Conservation (phyloP, 1,284 basidiomycete genomes). For the Chalciporus piperatoides region DNA sequence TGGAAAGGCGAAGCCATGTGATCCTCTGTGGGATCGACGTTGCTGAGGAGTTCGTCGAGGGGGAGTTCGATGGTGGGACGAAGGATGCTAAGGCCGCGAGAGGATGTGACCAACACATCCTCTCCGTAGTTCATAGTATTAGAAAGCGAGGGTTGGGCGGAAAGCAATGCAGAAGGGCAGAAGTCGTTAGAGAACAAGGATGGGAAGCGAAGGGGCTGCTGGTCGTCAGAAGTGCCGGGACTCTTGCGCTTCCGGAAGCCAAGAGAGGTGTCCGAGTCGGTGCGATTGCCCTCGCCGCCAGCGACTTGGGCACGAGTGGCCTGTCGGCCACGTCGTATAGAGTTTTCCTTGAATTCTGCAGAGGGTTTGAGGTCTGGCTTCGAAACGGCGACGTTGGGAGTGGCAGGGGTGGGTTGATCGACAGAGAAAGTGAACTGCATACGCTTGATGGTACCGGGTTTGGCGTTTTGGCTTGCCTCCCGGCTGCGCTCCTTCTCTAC, state of each 20-base stretch:
- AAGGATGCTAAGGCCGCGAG: conserved; percentile 57
- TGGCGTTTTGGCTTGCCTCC: conserved; percentile 59
- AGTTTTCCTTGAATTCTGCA: conserved; percentile 57
- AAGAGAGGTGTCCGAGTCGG: conserved; percentile 31
- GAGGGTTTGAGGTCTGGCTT: conserved; percentile 68
- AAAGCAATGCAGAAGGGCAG: conserved; percentile 71
- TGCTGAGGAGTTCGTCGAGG: conserved; percentile 65
- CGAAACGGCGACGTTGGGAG: conserved; percentile 43
- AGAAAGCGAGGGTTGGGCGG: conserved; percentile 58
- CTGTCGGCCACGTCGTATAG: conserved; percentile 38
- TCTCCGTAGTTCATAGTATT: conserved; percentile 72
- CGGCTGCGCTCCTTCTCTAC: conserved; percentile 75
- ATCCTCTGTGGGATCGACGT: conserved; percentile 25
- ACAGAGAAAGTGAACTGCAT: conserved; percentile 84
- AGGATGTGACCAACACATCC: conserved; percentile 47
- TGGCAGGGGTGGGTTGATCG: conserved; percentile 57
- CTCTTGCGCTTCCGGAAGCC: conserved; percentile 38
- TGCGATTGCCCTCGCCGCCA: conserved; percentile 28
- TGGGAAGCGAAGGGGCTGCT: conserved; percentile 54
- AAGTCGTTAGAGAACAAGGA: conserved; percentile 69
- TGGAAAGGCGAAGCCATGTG: background rate
- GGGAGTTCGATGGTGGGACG: conserved; percentile 78
- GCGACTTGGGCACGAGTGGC: conserved; percentile 33
- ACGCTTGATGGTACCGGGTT: conserved; percentile 68
- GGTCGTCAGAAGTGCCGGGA: conserved; percentile 16